Base-by-base conservation (phyloP, 1,284 basidiomycete species). In the Sphagnurus paluster region DNA sequence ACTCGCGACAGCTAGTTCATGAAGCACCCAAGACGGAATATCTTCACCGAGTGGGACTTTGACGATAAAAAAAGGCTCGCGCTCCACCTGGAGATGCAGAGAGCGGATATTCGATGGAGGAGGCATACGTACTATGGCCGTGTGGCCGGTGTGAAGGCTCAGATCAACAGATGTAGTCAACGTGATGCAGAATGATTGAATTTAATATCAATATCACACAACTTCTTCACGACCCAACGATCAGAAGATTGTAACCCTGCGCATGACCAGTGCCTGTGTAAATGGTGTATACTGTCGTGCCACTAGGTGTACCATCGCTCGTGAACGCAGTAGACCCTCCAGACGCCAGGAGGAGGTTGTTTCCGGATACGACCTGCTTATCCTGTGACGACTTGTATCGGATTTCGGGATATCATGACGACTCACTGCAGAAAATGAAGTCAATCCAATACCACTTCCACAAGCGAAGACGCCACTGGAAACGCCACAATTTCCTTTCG, bases 41-140 rank as follows among this genome's bases (percentile, higher is more conserved):
- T 56, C 57, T 50, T 63, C 32, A 56, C 59, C 48, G 19, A 64
- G 56, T 38, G 68, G 59, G 26, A 79, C 59, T 61, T 84, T 78
- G 37, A 74, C 66, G 53, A 88, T 77, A 57, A 78, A 80, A 64
- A 84, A 87, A 4, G 71, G 64, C 42, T 75, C 71, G 3, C 69
- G 64, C 16, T 82, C 73, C 13, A 86, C 67, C 39, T 75, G 62
- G 10, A 87, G 68, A 50, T 74, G 66, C 23, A 83, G 66, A 33
- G 72, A 72, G 8, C 73, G 56, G 54, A 75, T 71, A 39, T 66
- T 61, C 19, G 68, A 66, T 32, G 74, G 74, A 52, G 76, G 76
- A 44, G 80, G 63, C 79, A 83, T 82, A 33, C 17, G 5, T 32
- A 13, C n/a, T n/a, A n/a, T n/a, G n/a, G n/a, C n/a, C n/a, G n/a